Evolutionary conservation across 441 rosid species (phyloP).

Genomic region (Theobroma grandiflorum): DNA sequence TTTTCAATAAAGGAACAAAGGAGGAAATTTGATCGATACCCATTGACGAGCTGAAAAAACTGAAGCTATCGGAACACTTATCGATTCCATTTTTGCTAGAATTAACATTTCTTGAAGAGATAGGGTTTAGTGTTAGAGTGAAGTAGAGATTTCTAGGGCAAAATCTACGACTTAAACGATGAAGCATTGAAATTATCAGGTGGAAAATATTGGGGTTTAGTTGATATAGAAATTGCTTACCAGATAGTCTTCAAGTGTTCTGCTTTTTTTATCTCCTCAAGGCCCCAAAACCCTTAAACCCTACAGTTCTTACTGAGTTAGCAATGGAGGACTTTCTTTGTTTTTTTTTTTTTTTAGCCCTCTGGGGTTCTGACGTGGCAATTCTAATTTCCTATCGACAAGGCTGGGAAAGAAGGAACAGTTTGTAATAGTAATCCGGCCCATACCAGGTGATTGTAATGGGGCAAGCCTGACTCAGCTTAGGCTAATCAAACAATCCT

Average conservation of each 20-base stretch:
- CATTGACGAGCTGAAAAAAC: constrained; percentile 31
- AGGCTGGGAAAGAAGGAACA: no score
- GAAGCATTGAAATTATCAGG: constrained; percentile 20
- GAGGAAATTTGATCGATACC: constrained; percentile 38
- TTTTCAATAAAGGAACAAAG: constrained; percentile 25
- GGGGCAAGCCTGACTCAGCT: no score
- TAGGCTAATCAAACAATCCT: no score
- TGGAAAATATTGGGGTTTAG: not conserved
- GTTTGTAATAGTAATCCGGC: no score
- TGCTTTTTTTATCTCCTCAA: constrained; percentile 6
- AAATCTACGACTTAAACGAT: constrained; percentile 24
- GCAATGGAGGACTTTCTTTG: not conserved
- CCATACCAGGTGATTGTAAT: no score
- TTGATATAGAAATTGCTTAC: constrained; percentile 16
- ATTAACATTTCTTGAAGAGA: constrained; percentile 30
- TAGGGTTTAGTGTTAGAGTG: constrained; percentile 39
- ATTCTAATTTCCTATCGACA: no score
- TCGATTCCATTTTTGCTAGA: constrained; percentile 8
- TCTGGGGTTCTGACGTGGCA: not conserved
- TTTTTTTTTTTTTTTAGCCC: not conserved
- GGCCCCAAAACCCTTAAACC: not conserved
- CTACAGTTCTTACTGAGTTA: not conserved
- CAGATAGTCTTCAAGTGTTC: not conserved
- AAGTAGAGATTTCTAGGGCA: constrained; percentile 41
- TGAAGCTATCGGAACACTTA: constrained; percentile 19